Evolutionary conservation across 805 yeast genomes (phyloP), one percentile per base, ranked within the genome.

Genomic region (Wickerhamiella hasegawae): DNA sequence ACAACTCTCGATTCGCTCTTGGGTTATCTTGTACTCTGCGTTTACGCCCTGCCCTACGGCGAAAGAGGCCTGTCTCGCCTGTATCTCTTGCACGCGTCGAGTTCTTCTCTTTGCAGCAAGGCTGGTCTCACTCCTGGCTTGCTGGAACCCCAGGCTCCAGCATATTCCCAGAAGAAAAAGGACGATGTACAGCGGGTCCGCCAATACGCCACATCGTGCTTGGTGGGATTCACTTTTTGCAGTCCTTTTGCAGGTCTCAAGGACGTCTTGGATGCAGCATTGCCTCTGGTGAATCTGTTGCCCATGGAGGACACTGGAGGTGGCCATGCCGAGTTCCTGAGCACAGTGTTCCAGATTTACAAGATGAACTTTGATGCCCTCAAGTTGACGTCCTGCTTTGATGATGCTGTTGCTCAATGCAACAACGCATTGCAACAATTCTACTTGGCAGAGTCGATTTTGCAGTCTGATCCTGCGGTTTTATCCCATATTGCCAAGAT

Each of bases 51-150:
- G 21, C 40, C 40, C n/a, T 41, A 22, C 30, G 33, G 28, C 4
- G 47, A 40, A 5, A 40, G 43, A 17, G 46, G 43, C 12, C 22
- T 44, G 19, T 22, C 23, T 4, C 37, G 44, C 3, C 37, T 48
- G 18, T 31, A 42, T 10, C 32, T 29, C 10, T 16, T 45, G 22
- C 49, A 48, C 20, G 47, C 45, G 0, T 29, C 40, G 12, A 37
- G 31, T 34, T 18, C n/a, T 6, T 33, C 35, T 10, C 35, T 35
- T 2, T 24, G 26, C 18, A 11, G 10, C 6, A 15, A 17, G 18
- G 10, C 6, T 14, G 31, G 28, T 23, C 14, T 16, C 32, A 19
- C 5, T 9, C n/a, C 21, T 28, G 34, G 14, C 24, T 21, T 19
- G 24, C 8, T 25, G 6, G 28, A 12, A 12, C 11, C 33, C 29